phyloP scores from a whole-genome alignment of 129 eudicot genomes.

The Saussurea involucrata region DNA sequence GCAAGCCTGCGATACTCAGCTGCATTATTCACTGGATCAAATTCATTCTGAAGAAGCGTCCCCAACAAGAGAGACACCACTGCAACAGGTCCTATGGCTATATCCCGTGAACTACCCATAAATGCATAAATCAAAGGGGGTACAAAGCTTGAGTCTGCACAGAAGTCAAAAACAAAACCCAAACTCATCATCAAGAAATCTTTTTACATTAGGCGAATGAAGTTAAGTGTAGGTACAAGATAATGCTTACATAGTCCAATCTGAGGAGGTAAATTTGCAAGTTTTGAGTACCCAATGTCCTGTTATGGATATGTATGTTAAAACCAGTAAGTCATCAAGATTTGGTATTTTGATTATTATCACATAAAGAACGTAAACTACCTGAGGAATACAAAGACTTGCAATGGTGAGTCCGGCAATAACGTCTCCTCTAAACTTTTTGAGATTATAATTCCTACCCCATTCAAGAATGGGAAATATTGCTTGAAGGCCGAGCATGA shows the following conservation, averaged over 20 bases:
- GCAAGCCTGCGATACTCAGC: conserved; percentile 65
- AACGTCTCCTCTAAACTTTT: conserved; percentile 73
- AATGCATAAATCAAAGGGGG: conserved; percentile 84
- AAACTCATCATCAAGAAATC: conserved; percentile 1
- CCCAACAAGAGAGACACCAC: conserved; percentile 83
- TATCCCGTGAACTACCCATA: conserved; percentile 93
- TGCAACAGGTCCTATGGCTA: conserved; percentile 95
- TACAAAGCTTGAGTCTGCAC: conserved; percentile 81
- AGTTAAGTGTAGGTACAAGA: background rate
- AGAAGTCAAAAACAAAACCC: background rate
- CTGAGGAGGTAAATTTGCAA: conserved; percentile 71
- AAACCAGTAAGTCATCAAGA: conserved; percentile 9
- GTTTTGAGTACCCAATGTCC: conserved; percentile 77
- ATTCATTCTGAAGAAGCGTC: conserved; percentile 61
- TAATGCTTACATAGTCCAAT: conserved; percentile 72
- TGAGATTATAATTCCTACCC: conserved; percentile 56
- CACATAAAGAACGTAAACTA: background rate
- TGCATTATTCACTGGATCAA: conserved; percentile 48
- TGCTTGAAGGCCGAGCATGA: conserved; percentile 70
- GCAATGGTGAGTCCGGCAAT: conserved; percentile 87
- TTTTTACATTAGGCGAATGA: background rate
- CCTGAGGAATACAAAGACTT: conserved; percentile 93
- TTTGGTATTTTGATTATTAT: background rate
- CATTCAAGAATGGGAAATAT: conserved; percentile 83
- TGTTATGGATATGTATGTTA: conserved; percentile 23